Evolutionary conservation across 164 flowering plant genomes (phyloP).

Genomic region (Echeveria elegans): DNA sequence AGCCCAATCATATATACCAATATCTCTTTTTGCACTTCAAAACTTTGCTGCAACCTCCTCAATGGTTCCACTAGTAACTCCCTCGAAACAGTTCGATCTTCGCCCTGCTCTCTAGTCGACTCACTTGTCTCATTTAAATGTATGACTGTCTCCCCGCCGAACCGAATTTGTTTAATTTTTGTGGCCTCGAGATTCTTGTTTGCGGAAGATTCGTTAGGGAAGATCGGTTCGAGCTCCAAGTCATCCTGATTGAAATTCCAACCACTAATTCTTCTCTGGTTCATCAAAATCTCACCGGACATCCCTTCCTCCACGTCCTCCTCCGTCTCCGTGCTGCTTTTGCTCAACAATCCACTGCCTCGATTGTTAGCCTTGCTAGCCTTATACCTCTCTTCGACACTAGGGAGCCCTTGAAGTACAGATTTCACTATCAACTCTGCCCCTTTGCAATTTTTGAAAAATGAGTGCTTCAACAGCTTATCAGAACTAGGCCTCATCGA

Average conservation of each 20-base stretch:
- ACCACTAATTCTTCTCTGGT: slow-evolving; percentile 72
- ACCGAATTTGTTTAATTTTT: background rate
- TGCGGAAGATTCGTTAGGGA: slow-evolving; percentile 22
- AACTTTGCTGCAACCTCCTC: slow-evolving; percentile 29
- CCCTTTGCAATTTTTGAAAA: slow-evolving; percentile 55
- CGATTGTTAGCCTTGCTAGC: slow-evolving; percentile 10
- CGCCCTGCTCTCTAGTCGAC: background rate
- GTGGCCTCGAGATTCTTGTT: slow-evolving; percentile 7
- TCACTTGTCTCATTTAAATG: background rate
- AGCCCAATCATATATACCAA: slow-evolving; percentile 25
- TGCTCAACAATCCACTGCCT: background rate
- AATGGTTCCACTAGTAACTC: slow-evolving; percentile 22
- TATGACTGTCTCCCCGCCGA: background rate
- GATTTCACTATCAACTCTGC: slow-evolving; percentile 47
- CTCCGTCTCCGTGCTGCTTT: slow-evolving; percentile 10
- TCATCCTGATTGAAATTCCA: slow-evolving; percentile 76
- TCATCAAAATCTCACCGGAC: slow-evolving; percentile 11
- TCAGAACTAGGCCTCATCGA: slow-evolving; percentile 58
- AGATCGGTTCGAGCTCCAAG: slow-evolving; percentile 53
- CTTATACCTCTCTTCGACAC: slow-evolving; percentile 51
- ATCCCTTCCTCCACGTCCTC: slow-evolving; percentile 26
- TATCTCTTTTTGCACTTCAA: slow-evolving; percentile 33
- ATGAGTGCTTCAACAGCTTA: slow-evolving; percentile 62
- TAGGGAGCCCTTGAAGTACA: slow-evolving; percentile 51
- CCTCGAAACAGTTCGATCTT: background rate